A percentile compares a stretch with the other conserved stretches of the same genome.
Evolutionary conservation across 2,329 filamentous ascomycete species (phyloP).

Genomic region (Botryotinia calthae): DNA sequence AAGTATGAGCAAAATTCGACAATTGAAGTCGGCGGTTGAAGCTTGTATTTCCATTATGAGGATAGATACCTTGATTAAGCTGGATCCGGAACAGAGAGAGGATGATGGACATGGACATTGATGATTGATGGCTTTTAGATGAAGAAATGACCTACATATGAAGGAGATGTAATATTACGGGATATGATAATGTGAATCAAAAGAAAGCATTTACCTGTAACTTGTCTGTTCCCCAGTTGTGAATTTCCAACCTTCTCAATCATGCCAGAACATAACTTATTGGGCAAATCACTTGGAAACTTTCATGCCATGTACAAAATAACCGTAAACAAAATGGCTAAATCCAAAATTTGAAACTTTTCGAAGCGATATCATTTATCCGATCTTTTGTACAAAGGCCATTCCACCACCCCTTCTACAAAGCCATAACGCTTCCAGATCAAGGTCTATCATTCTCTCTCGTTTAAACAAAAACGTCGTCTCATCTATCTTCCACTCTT

Average conservation of each 20-base stretch:
- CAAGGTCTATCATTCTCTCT: slow-evolving; percentile 47
- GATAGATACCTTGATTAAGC: slow-evolving; percentile 97
- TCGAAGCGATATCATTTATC: slow-evolving; percentile 20
- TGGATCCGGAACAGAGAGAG: slow-evolving; percentile 83
- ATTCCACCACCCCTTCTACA: slow-evolving; percentile 39
- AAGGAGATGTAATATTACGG: slow-evolving; percentile 22
- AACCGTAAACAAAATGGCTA: background rate
- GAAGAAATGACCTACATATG: slow-evolving; percentile 20
- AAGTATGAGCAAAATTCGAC: slow-evolving; percentile 96
- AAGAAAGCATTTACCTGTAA: slow-evolving; percentile 19
- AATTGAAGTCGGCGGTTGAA: slow-evolving; percentile 97
- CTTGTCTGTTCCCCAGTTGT: background rate
- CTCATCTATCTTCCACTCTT: slow-evolving; percentile 10
- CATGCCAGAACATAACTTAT: background rate
- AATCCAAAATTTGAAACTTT: slow-evolving; percentile 9
- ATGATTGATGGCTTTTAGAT: slow-evolving; percentile 27
- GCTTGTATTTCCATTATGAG: slow-evolving; percentile 99
- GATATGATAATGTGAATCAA: slow-evolving; percentile 17
- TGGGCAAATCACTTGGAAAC: background rate
- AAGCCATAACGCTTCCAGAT: slow-evolving; percentile 37
- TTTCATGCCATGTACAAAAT: background rate
- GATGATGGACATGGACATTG: slow-evolving; percentile 88
- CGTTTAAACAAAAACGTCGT: slow-evolving; percentile 6
- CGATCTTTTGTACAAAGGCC: slow-evolving; percentile 22
- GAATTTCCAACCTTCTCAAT: background rate